Evolutionary conservation across 352 stramenopile genomes (phyloP).

Genomic region (Phytophthora pistaciae): DNA sequence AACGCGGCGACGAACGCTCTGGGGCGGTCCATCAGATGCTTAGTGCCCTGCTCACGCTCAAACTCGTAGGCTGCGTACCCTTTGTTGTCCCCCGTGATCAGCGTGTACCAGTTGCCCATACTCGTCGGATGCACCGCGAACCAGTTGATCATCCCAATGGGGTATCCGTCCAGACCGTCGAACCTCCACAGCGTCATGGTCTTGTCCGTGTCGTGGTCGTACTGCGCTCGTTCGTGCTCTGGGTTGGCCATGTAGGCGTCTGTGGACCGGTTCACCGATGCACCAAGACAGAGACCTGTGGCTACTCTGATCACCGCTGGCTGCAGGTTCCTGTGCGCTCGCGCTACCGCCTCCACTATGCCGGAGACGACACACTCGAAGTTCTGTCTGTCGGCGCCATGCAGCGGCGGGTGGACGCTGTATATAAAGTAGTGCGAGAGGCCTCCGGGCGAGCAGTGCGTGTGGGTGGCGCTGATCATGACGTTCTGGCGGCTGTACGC

Average conservation of each 20-base stretch:
- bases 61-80: constrained; percentile 92
- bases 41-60: constrained; percentile 84
- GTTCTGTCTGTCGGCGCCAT: constrained; percentile 81
- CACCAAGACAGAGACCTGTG: constrained; percentile 71
- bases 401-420: constrained; percentile 82
- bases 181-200: constrained; percentile 93
- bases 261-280: constrained; percentile 90
- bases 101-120: constrained; percentile 94
- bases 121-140: constrained; percentile 95
- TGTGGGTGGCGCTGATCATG: constrained; percentile 93
- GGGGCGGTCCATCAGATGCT: constrained; percentile 81
- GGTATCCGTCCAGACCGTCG: constrained; percentile 80
- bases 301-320: constrained; percentile 70
- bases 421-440: constrained; percentile 95
- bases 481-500: constrained; percentile 82
- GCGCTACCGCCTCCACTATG: constrained; percentile 85
- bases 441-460: constrained; percentile 90
- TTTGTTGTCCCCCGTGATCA: constrained; percentile 96
- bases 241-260: constrained; percentile 94
- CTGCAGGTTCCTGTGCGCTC: constrained; percentile 82
- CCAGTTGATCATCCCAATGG: constrained; percentile 94
- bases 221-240: constrained; percentile 75
- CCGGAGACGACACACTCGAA: constrained; percentile 92
- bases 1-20: constrained; percentile 94
- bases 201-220: constrained; percentile 92